phyloP scores from a whole-genome alignment of 129 eudicot species.

The Flaveria robusta region DNA sequence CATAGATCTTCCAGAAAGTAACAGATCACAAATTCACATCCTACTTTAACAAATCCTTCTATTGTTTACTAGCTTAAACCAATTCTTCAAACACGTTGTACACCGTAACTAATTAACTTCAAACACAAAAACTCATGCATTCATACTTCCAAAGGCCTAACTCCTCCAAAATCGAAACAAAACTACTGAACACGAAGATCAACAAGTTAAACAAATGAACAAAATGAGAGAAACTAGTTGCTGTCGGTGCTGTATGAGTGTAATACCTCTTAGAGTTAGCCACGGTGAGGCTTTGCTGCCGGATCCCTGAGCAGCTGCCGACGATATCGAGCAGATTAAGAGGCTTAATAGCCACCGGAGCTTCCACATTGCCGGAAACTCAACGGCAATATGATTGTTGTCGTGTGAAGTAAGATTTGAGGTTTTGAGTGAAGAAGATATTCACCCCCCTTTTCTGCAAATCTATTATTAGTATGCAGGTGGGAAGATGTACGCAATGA shows the following conservation, averaged over 20 bases:
- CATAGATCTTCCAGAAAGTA: constrained; percentile 17
- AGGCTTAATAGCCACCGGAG: constrained; percentile 28
- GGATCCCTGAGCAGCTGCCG: constrained; percentile 37
- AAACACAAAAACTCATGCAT: constrained; percentile 3
- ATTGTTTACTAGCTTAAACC: background rate
- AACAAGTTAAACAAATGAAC: background rate
- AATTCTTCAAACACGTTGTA: background rate
- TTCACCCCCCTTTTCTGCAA: constrained; percentile 13
- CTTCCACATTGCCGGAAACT: constrained; percentile 45
- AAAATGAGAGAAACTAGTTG: constrained; percentile 10
- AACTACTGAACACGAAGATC: background rate
- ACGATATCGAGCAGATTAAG: constrained; percentile 30
- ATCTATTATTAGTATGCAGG: constrained; percentile 16
- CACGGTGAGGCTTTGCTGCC: constrained; percentile 23
- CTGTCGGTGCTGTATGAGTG: too few relatives aligned
- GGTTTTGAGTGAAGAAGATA: constrained; percentile 17
- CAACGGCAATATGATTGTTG: constrained; percentile 15
- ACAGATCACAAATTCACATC: constrained; percentile 28
- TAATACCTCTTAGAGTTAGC: constrained; percentile 35
- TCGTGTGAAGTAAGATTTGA: constrained; percentile 16
- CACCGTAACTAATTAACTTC: background rate
- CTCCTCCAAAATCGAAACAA: background rate
- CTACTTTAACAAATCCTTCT: background rate
- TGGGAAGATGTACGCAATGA: constrained; percentile 29
- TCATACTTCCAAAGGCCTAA: background rate